Conservation (phyloP, 139 green algal species). For the Chlamydomonas incerta region DNA sequence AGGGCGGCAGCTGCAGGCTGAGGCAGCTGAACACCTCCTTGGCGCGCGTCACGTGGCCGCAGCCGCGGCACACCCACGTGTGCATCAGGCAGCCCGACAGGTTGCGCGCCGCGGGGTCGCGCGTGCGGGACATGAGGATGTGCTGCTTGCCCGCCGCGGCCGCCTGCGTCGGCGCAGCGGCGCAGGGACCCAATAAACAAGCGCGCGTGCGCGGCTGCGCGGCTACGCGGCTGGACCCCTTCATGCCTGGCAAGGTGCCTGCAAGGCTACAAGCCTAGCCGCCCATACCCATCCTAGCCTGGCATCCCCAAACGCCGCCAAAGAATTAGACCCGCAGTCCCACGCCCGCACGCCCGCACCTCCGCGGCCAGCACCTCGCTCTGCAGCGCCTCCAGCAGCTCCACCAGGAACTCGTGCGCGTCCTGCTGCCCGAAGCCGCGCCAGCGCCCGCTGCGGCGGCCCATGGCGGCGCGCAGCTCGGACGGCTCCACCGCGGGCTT, state of each 20-base stretch:
- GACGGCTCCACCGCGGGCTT: constrained; percentile 48
- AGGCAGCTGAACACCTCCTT: constrained; percentile 74
- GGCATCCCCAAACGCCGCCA: too few relatives aligned
- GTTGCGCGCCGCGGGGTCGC: constrained; percentile 58
- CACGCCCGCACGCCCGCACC: constrained; percentile 18
- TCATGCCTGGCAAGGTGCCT: too few relatives aligned
- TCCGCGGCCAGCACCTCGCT: constrained; percentile 67
- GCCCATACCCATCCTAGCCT: too few relatives aligned
- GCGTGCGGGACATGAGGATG: constrained; percentile 46
- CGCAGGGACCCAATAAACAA: too few relatives aligned
- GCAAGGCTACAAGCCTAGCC: too few relatives aligned
- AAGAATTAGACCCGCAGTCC: not conserved
- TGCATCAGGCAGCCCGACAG: constrained; percentile 53
- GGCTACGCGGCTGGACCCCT: too few relatives aligned
- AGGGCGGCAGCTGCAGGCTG: constrained; percentile 67
- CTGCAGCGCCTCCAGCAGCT: constrained; percentile 74
- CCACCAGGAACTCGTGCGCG: constrained; percentile 79
- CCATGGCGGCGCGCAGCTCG: constrained; percentile 62
- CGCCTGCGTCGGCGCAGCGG: too few relatives aligned
- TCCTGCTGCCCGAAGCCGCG: constrained; percentile 72
- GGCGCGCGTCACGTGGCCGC: constrained; percentile 43
- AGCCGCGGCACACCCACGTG: constrained; percentile 56
- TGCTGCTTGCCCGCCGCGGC: not conserved
- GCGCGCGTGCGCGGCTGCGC: too few relatives aligned
- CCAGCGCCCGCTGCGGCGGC: constrained; percentile 50